Conservation (phyloP, 257 asterid species). For the Gardenia jasminoides region DNA sequence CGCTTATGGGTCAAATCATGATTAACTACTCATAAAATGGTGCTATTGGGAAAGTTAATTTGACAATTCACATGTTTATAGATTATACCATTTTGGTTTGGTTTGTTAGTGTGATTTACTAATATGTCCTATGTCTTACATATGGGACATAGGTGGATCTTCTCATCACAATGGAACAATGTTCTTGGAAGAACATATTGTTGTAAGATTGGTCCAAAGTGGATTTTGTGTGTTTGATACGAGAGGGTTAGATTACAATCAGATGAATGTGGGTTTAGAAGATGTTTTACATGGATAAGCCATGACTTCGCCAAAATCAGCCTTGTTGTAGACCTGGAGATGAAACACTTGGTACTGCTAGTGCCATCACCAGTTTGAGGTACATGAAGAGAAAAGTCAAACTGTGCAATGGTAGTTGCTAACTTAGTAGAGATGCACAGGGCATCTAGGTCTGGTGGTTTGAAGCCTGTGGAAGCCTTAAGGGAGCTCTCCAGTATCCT, state of each 20-base stretch:
- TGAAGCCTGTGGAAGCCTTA: conserved; percentile 44
- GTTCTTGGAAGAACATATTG: conserved; percentile 71
- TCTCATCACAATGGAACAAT: conserved; percentile 40
- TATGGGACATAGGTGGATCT: conserved; percentile 23
- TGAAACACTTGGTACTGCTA: background rate
- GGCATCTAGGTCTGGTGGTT: conserved; percentile 46
- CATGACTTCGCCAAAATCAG: conserved; percentile 57
- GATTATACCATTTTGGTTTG: background rate
- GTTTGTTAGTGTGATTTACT: background rate
- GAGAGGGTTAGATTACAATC: conserved; percentile 47
- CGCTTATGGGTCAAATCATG: background rate
- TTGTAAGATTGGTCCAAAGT: conserved; percentile 52
- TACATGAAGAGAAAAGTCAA: conserved; percentile 51
- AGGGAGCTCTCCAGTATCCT: conserved; percentile 39
- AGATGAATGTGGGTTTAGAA: conserved; percentile 41
- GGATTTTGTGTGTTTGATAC: conserved; percentile 72
- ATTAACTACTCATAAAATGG: background rate
- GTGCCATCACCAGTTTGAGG: too few species aligned
- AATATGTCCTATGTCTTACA: background rate
- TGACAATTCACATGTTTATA: background rate
- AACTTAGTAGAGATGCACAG: conserved; percentile 45
- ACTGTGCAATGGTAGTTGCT: conserved; percentile 60
- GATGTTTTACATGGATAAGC: conserved; percentile 58
- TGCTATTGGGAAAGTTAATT: background rate
- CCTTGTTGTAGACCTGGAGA: conserved; percentile 51